These are phyloP conservation scores for Cutaneotrichosporon cyanovorans DNA, from an alignment of 1,284 basidiomycete species.

Conservation along the genomic window DNA sequence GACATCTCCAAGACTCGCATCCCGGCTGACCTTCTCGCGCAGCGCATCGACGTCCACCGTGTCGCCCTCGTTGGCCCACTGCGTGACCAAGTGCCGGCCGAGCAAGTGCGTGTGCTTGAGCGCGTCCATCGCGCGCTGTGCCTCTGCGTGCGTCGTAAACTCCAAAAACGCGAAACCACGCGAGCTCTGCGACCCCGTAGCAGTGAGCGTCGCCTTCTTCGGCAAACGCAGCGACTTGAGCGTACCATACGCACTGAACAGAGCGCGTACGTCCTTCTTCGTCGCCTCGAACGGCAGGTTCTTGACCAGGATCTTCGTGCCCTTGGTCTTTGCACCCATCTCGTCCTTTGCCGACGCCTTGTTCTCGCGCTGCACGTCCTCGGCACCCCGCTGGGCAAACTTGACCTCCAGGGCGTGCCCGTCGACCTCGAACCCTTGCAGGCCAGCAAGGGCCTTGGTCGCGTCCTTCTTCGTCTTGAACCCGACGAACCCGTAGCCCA, in stretches of 20 bases:
- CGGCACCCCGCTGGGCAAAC: slow-evolving; percentile 77
- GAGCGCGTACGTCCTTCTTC: slow-evolving; percentile 80
- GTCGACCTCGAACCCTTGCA: slow-evolving; percentile 77
- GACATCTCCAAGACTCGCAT: slow-evolving; percentile 28
- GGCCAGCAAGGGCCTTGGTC: slow-evolving; percentile 64
- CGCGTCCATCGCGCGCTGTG: slow-evolving; percentile 72
- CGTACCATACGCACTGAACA: slow-evolving; percentile 82
- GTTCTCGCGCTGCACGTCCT: slow-evolving; percentile 53
- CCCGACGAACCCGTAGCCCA: slow-evolving; percentile 96
- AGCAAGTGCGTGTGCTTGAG: slow-evolving; percentile 91
- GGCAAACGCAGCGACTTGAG: slow-evolving; percentile 86
- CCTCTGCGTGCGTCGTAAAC: slow-evolving; percentile 77
- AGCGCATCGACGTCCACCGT: slow-evolving; percentile 60
- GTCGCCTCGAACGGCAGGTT: slow-evolving; percentile 95
- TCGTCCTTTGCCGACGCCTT: slow-evolving; percentile 22
- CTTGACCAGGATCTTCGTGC: slow-evolving; percentile 91
- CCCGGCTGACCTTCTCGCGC: slow-evolving; percentile 58
- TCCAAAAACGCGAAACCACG: slow-evolving; percentile 96
- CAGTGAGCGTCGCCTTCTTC: slow-evolving; percentile 73
- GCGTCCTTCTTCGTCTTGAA: slow-evolving; percentile 73
- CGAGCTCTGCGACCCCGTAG: slow-evolving; percentile 43
- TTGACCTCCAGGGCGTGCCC: slow-evolving; percentile 77
- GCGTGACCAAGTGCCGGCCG: slow-evolving; percentile 84
- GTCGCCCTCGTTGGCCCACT: slow-evolving; percentile 74
- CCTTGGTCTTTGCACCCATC: slow-evolving; percentile 48